Base-by-base conservation (phyloP, 2,329 filamentous ascomycete genomes). In the Nemania abortiva region DNA sequence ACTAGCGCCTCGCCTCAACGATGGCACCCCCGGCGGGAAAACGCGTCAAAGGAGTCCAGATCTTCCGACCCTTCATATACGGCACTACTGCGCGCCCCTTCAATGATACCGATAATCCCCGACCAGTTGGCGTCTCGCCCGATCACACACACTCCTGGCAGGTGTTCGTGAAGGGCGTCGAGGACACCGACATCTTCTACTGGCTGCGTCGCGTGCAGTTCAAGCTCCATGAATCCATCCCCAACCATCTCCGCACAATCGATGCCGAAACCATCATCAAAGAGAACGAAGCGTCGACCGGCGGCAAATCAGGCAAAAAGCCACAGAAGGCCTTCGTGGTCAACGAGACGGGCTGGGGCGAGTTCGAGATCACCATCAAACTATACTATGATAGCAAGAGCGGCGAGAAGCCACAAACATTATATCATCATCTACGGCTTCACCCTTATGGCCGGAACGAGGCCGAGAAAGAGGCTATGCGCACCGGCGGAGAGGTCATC, bases 151-250 rank as follows among this genome's bases (percentile, higher is more conserved):
- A 98, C 84, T 93, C 92, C 71, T 99, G 96, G 96, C 91, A 92
- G 77, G 93, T 98, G 72, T 98, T 97, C 80, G 93, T 99, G 66
- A 92, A 92, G 78, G 94, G 95, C 55, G 86, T 97, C 63, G 94
- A 97, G 76, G 93, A 93, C 79, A 92, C 93, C 69, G 93, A 97
- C 78, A 92, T 98, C 73, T 94, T 93, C 31, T 96, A 97, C 81
- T 99, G 96, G 94, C 87, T 98, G 73, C 93, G 95, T 67, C 95
- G 97, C 76, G 95, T 99, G 0, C 95, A 98, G 80, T 99, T 99
- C 84, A 98, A 98, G 81, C 89, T 99, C 18, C 95, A 98, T 85
- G 95, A 98, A 81, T 98, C 95, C 10, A 98, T 98, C 79, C 91
- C 94, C 31, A 97, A 98, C 81, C 92, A 92, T 66, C 88, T 96